Conservation (phyloP, 2,329 filamentous ascomycete species). For the Exophiala sp. region DNA sequence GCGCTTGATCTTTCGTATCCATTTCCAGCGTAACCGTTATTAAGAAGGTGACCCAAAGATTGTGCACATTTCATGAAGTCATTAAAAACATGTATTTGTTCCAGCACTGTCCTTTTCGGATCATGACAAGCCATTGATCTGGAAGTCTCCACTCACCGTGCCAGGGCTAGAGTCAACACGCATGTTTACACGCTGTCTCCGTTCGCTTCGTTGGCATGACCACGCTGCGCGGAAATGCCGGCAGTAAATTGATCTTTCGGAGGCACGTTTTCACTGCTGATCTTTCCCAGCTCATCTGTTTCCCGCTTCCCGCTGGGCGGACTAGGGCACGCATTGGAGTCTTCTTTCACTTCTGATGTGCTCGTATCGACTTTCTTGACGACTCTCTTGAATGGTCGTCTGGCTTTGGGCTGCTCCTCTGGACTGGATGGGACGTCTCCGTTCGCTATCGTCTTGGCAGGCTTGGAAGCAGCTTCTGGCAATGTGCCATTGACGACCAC, state of each 20-base stretch:
- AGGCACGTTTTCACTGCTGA: conserved; percentile 17
- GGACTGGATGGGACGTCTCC: conserved; percentile 5
- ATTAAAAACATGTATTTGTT: not conserved
- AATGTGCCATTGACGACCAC: conserved; percentile 7
- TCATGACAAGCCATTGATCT: not conserved
- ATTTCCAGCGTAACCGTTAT: too few species aligned
- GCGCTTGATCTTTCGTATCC: too few species aligned
- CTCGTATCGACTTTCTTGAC: conserved; percentile 21
- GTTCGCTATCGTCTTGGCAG: conserved; percentile 3
- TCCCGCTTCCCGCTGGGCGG: conserved; percentile 22
- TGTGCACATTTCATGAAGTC: too few species aligned
- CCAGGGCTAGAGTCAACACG: not conserved
- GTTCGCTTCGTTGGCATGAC: conserved; percentile 5
- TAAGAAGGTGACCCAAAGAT: too few species aligned
- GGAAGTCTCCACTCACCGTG: not conserved
- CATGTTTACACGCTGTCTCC: not conserved
- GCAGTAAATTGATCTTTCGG: conserved; percentile 4
- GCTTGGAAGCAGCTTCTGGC: conserved; percentile 4
- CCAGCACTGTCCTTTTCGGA: not conserved
- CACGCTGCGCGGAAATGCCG: not conserved
- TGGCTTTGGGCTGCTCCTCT: conserved; percentile 18
- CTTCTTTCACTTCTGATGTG: conserved; percentile 7
- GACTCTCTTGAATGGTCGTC: conserved; percentile 23
- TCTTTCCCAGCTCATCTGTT: conserved; percentile 23
- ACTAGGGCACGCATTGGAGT: conserved; percentile 4